phyloP scores from a whole-genome alignment of 2,329 filamentous ascomycete species.

The Ploettnerulaceae sp. region DNA sequence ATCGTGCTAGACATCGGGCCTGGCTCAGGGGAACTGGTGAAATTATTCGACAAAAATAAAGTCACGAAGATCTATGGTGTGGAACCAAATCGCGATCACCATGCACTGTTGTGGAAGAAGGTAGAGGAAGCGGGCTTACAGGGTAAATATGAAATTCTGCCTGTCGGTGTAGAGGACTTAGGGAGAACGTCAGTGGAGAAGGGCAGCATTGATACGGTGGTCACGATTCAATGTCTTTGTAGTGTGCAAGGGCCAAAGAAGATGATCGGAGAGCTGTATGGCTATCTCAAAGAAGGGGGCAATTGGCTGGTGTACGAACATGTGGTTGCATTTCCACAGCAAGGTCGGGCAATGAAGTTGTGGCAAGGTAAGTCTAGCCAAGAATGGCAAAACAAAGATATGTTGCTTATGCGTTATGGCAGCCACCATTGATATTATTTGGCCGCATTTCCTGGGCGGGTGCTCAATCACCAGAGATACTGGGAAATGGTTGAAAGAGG shows the following conservation, averaged over 20 bases:
- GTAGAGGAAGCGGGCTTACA: slow-evolving; percentile 49
- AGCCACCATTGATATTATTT: slow-evolving; percentile 26
- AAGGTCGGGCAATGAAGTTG: slow-evolving; percentile 17
- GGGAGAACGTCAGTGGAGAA: slow-evolving; percentile 39
- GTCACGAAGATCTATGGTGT: slow-evolving; percentile 52
- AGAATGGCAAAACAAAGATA: too few species aligned
- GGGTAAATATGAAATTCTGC: slow-evolving; percentile 56
- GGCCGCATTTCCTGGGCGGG: slow-evolving; percentile 30
- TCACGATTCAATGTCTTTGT: slow-evolving; percentile 31
- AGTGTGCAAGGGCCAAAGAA: slow-evolving; percentile 22
- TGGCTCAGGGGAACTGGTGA: slow-evolving; percentile 56
- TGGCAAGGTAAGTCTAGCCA: slow-evolving; percentile 28
- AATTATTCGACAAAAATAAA: slow-evolving; percentile 40
- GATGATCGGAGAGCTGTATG: slow-evolving; percentile 28
- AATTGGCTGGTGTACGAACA: slow-evolving; percentile 32
- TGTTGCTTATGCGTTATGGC: slow-evolving; percentile 9
- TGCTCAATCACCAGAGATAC: slow-evolving; percentile 30
- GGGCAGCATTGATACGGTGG: slow-evolving; percentile 33
- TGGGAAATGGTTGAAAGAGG: slow-evolving; percentile 23
- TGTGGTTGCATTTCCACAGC: slow-evolving; percentile 24
- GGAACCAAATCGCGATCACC: slow-evolving; percentile 56
- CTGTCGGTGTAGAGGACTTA: slow-evolving; percentile 57
- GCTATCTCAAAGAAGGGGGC: slow-evolving; percentile 27
- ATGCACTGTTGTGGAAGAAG: slow-evolving; percentile 42
- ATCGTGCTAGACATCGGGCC: slow-evolving; percentile 52